These are phyloP conservation scores for Trifolium pratense DNA, from an alignment of 306 rosid species.

Conservation along the genomic window DNA sequence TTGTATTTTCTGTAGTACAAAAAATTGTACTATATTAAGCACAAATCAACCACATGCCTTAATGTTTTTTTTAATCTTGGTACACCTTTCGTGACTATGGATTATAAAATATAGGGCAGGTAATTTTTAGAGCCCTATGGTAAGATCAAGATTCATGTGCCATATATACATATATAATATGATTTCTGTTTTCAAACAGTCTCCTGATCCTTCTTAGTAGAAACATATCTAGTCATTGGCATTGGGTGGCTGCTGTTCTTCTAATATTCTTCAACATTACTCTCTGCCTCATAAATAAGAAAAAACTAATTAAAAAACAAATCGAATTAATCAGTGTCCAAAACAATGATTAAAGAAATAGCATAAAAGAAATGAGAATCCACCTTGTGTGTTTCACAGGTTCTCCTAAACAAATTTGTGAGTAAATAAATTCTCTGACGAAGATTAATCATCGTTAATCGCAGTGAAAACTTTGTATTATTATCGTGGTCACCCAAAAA, in stretches of 20 bases:
- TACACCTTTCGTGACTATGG: conserved; percentile 23
- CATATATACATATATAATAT: neutral
- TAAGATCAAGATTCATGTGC: conserved; percentile 28
- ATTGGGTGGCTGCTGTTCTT: neutral
- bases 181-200: neutral
- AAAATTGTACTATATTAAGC: conserved; percentile 33
- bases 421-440: no score
- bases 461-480: no score
- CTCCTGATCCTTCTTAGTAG: conserved; percentile 18
- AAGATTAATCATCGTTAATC: no score
- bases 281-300: no score
- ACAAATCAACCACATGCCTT: conserved; percentile 36
- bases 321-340: no score
- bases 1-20: conserved; percentile 38
- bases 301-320: no score
- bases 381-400: no score
- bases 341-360: no score
- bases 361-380: no score
- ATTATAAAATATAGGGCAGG: neutral
- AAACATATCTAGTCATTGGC: conserved; percentile 8
- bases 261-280: no score
- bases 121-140: neutral
- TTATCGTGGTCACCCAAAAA: no score
- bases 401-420: no score
- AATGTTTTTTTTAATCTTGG: neutral